phyloP scores from a whole-genome alignment of 805 yeast species.

The Komagataella populi region DNA sequence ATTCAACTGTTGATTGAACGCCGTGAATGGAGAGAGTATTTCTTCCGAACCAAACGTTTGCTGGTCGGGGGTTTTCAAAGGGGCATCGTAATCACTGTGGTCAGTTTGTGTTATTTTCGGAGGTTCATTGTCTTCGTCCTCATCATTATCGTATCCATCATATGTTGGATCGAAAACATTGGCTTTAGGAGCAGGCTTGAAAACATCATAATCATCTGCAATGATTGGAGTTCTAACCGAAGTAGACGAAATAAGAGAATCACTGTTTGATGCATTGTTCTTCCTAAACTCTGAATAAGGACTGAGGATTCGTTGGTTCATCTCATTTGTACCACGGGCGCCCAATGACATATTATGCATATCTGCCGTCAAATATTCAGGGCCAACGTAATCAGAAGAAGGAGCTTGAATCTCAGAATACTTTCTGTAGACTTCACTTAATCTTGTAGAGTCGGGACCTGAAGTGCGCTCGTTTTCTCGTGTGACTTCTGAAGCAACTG shows the following conservation, averaged over 20 bases:
- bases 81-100: not conserved
- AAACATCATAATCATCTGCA: not conserved
- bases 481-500: not conserved
- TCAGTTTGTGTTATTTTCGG: not conserved
- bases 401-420: constrained; percentile 2
- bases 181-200: constrained; percentile 1
- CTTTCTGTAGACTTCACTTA: constrained; percentile 17
- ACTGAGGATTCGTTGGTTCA: not conserved
- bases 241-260: not conserved
- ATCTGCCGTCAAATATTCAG: not conserved
- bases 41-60: constrained; percentile 5
- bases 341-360: not conserved
- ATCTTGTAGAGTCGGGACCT: constrained; percentile 12
- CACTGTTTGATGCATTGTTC: not conserved
- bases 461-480: not conserved
- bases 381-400: not conserved
- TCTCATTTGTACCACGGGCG: not conserved
- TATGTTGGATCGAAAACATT: constrained; percentile 6
- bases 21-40: constrained; percentile 20
- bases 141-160: constrained; percentile 5
- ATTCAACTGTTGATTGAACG: constrained; percentile 16
- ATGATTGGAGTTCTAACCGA: not conserved
- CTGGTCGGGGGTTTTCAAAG: not conserved
- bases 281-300: not conserved
- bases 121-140: not conserved